Percentiles rank a stretch among this genome's conserved stretches.
Evolutionary conservation across 352 stramenopile genomes (phyloP).

Genomic region (Phytophthora crassamura): DNA sequence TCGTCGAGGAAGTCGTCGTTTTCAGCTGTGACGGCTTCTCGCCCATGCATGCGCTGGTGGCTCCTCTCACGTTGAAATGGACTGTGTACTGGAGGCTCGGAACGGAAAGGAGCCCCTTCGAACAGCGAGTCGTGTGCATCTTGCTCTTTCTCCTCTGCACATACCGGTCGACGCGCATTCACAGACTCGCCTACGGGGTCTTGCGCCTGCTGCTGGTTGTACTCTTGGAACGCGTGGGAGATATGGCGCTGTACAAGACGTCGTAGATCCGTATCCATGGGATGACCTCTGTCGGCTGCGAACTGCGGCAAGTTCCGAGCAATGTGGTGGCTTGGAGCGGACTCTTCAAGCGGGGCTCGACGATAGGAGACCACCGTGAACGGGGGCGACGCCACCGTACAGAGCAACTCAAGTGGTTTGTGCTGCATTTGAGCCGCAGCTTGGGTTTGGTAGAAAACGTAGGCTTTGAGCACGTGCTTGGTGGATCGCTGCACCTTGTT

Average conservation of each 20-base stretch:
- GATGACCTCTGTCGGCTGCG: constrained; percentile 19
- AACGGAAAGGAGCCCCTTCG: no score
- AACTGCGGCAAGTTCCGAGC: constrained; percentile 19
- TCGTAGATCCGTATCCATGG: constrained; percentile 27
- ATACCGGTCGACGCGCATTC: no score
- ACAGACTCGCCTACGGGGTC: no score
- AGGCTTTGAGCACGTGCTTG: constrained; percentile 61
- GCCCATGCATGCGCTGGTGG: constrained; percentile 5
- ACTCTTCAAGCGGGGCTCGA: constrained; percentile 31
- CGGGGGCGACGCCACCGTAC: constrained; percentile 42
- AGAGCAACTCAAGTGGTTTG: constrained; percentile 35
- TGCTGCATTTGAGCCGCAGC: constrained; percentile 4
- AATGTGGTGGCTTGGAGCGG: not conserved
- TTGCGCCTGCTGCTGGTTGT: constrained; percentile 28
- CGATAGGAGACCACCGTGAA: constrained; percentile 59
- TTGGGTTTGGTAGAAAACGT: constrained; percentile 47
- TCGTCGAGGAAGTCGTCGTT: constrained; percentile 1
- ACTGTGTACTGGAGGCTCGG: no score
- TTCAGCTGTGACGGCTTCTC: not conserved
- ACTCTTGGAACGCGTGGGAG: constrained; percentile 47
- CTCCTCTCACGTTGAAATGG: no score
- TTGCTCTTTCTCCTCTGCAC: no score
- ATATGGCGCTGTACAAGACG: constrained; percentile 47
- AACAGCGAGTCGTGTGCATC: no score
- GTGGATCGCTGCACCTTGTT: constrained; percentile 67